Conservation (phyloP, 2,329 filamentous ascomycete genomes). For the Microsporum canis region DNA sequence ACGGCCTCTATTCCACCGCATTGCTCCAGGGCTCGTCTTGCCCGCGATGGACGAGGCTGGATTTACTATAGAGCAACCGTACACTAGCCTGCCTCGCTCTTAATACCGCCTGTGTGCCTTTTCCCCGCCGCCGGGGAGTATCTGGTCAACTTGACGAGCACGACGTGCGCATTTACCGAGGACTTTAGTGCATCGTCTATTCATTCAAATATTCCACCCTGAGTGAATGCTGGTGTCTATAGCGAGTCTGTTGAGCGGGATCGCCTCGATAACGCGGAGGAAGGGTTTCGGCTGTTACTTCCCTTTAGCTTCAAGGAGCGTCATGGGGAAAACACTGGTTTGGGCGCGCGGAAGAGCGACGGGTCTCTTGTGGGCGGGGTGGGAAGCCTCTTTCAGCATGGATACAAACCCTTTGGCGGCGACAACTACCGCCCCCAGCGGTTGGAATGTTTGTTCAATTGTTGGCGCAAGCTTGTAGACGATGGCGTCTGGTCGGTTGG, state of each 20-base stretch:
- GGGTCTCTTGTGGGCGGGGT: background rate
- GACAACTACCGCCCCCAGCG: background rate
- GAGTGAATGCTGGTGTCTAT: constrained; percentile 4
- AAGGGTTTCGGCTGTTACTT: constrained; percentile 6
- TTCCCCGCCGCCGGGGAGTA: background rate
- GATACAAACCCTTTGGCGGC: constrained; percentile 2
- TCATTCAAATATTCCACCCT: constrained; percentile 1
- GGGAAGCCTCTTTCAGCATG: background rate
- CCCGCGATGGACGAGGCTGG: background rate
- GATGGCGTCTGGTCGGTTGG: constrained; percentile 1
- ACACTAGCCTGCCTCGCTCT: background rate
- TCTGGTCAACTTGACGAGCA: background rate
- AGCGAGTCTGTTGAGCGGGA: constrained; percentile 2
- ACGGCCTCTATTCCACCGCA: background rate
- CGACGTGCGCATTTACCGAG: background rate
- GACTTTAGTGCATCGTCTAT: background rate
- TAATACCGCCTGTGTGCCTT: background rate
- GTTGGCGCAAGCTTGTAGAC: constrained; percentile 6
- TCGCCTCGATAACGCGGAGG: background rate
- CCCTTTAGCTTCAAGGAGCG: background rate
- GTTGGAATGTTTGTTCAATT: constrained; percentile 3
- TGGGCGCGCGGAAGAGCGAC: constrained; percentile 1
- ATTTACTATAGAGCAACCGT: background rate
- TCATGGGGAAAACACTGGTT: background rate
- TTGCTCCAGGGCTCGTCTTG: background rate